Evolutionary conservation across 306 rosid genomes (phyloP).

Genomic region (Acacia melanoxylon): DNA sequence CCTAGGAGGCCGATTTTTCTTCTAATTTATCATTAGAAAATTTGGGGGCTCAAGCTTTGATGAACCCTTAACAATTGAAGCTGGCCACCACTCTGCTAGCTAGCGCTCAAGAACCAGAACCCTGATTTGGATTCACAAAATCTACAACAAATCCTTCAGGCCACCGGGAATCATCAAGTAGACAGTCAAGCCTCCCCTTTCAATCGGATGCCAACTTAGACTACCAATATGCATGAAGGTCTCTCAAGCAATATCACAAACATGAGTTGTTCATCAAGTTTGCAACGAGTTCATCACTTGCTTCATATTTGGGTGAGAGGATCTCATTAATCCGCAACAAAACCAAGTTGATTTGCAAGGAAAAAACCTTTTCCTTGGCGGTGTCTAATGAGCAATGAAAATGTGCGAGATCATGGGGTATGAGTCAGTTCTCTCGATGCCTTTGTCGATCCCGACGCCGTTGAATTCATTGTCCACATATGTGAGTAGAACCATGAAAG

Average conservation of each 20-base stretch:
- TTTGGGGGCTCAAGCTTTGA: conserved; percentile 53
- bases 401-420: conserved; percentile 37
- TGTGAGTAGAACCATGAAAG: conserved; percentile 64
- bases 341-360: conserved; percentile 40
- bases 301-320: conserved; percentile 35
- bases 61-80: conserved; percentile 63
- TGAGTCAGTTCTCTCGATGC: conserved; percentile 65
- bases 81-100: conserved; percentile 49
- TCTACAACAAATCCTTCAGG: conserved; percentile 41
- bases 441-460: conserved; percentile 59
- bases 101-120: conserved; percentile 46
- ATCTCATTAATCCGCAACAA: conserved; percentile 29
- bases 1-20: too few relatives aligned
- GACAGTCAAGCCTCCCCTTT: conserved; percentile 36
- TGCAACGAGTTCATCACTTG: conserved; percentile 36
- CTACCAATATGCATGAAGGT: background rate
- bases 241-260: conserved; percentile 19
- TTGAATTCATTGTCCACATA: conserved; percentile 65
- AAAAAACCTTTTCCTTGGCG: conserved; percentile 31
- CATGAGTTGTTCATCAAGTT: conserved; percentile 34
- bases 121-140: conserved; percentile 38
- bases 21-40: too few relatives aligned
- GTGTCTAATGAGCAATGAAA: conserved; percentile 27
- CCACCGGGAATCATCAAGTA: conserved; percentile 26
- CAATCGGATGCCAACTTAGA: conserved; percentile 8